Conservation (phyloP, 1,284 basidiomycete species). For the Malassezia brasiliensis region DNA sequence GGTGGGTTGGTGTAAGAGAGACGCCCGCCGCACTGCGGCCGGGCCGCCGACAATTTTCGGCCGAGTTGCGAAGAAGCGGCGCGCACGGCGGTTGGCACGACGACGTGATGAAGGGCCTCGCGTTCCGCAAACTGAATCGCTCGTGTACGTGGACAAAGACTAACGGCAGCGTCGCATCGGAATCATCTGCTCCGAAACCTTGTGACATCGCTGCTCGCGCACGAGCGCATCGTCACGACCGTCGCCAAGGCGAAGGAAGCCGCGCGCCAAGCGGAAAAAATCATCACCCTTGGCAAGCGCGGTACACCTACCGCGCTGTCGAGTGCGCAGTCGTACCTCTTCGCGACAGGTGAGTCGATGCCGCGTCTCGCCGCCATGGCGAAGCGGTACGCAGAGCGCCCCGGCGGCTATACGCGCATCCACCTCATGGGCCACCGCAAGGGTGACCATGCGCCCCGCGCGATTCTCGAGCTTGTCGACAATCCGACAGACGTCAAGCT, state of each 20-base stretch:
- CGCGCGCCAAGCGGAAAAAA: constrained; percentile 85
- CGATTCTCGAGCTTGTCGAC: constrained; percentile 87
- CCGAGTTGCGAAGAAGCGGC: constrained; percentile 8
- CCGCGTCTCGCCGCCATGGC: constrained; percentile 74
- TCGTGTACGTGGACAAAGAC: constrained; percentile 26
- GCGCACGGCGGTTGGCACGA: neutral
- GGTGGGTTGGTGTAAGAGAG: neutral
- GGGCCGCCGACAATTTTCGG: neutral
- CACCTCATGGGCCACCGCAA: constrained; percentile 75
- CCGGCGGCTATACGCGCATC: constrained; percentile 91
- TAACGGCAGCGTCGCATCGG: constrained; percentile 12
- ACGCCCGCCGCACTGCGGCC: neutral
- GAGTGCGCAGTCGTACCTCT: constrained; percentile 35
- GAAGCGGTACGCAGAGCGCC: constrained; percentile 67
- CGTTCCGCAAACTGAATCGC: constrained; percentile 42
- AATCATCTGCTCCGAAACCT: constrained; percentile 56
- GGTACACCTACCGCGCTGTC: constrained; percentile 25
- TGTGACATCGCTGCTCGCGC: constrained; percentile 85
- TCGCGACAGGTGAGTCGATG: constrained; percentile 51
- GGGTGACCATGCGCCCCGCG: constrained; percentile 87
- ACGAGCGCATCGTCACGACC: constrained; percentile 93
- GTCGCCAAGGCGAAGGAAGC: constrained; percentile 89
- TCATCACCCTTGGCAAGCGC: constrained; percentile 50
- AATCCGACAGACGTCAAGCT: constrained; percentile 72
- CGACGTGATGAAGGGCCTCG: constrained; percentile 39